Base-by-base conservation (phyloP, 2,329 filamentous ascomycete genomes). In the Ceratocystis variospora region DNA sequence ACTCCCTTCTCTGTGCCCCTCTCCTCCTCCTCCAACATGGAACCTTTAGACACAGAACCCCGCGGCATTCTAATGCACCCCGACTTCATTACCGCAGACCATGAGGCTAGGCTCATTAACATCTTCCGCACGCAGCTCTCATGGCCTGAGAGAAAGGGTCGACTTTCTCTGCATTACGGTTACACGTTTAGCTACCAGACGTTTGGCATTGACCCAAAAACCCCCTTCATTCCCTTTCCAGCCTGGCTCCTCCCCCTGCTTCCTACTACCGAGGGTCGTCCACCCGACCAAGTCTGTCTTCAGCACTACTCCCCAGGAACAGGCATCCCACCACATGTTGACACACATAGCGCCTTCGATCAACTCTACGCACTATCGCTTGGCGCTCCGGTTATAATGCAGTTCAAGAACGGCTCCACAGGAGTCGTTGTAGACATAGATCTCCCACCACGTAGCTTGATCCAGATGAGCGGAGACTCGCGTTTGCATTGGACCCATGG, bases 301-400 rank as follows among this genome's bases (percentile, higher is more conserved):
- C 82, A 85, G 73, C 79, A 83, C 71, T 85, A 85, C 70, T 80
- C 83, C 0, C 82, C 82, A 0, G 83, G 83, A 5, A 75, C 79
- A 0, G 83, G 83, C 1, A 85, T 85, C 69, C 83, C 83, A 8
- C 83, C 83, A 0, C 83, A 85, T 70, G 82, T 82, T 64, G 83
- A 85, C 72, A 83, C 82, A 2, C 83, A 84, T 72, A 73, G 73
- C 8, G 73, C 76, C 0, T 77, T 76, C 41, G 77, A 76, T 66
- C 77, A 79, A 69, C 74, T 80, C 1, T 80, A 80, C 66, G 73
- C 77, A 10, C 70, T 80, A 0, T 79, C 77, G 0, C 74, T 79
- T 1, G 78, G 78, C 0, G 71, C 74, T 0, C 74, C 76, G 0
- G 71, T 80, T 0, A 68, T 76, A n/a, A 80, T 80, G 77, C 75